Evolutionary conservation across 2,329 filamentous ascomycete species (phyloP).

Genomic region (Fusarium sp.): DNA sequence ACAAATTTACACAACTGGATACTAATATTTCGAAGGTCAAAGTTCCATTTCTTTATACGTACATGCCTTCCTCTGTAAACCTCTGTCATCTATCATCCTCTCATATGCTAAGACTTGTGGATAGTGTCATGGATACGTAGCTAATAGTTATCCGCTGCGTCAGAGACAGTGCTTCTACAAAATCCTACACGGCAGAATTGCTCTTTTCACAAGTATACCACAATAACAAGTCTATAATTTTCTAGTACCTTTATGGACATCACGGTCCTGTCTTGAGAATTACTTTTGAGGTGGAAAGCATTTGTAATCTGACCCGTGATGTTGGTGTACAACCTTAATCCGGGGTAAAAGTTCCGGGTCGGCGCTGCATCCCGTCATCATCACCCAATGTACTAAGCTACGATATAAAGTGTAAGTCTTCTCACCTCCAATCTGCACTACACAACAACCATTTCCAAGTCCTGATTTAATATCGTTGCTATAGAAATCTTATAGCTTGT

Average conservation of each 20-base stretch:
- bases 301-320: neutral
- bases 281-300: too few relatives aligned
- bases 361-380: constrained; percentile 7
- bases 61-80: too few relatives aligned
- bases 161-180: fast-evolving
- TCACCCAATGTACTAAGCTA: neutral
- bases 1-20: neutral
- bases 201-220: fast-evolving
- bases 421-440: neutral
- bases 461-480: fast-evolving
- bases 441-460: neutral
- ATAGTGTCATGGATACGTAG: neutral
- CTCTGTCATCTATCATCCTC: neutral
- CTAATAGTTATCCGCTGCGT: fast-evolving
- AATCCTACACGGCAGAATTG: fast-evolving
- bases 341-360: constrained; percentile 20
- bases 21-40: fast-evolving
- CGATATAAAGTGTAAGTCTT: neutral
- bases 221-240: fast-evolving
- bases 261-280: neutral
- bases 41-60: neutral
- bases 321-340: neutral
- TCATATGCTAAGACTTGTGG: neutral
- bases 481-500: neutral
- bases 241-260: neutral